Evolutionary conservation across 306 rosid genomes (phyloP).

Genomic region (Calophaca sinica): DNA sequence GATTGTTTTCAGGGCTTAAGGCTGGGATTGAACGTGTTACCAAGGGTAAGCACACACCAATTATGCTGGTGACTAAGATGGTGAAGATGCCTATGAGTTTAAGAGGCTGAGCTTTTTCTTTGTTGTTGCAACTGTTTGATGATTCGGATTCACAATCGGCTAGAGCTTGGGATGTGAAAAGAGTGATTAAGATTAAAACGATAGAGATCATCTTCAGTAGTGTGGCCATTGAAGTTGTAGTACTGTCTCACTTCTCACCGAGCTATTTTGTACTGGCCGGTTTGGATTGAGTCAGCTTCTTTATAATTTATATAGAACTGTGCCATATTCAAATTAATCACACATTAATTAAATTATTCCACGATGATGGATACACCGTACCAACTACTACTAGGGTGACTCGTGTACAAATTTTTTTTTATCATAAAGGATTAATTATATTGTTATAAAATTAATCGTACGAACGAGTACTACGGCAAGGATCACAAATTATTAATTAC

Average conservation of each 20-base stretch:
- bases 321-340: background rate
- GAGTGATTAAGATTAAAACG: conserved; percentile 43
- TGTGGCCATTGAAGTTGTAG: conserved; percentile 7
- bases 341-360: background rate
- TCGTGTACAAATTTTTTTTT: background rate
- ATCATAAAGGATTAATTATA: background rate
- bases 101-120: conserved; percentile 55
- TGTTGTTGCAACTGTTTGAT: conserved; percentile 54
- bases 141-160: conserved; percentile 48
- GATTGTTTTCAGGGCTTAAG: conserved; percentile 63
- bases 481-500: background rate
- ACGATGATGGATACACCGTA: background rate
- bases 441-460: conserved; percentile 1
- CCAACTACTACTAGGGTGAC: background rate
- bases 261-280: background rate
- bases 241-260: background rate
- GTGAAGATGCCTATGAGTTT: conserved; percentile 68
- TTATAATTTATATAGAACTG: background rate
- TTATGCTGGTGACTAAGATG: conserved; percentile 64
- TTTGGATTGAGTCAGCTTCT: conserved; percentile 14
- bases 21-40: conserved; percentile 57
- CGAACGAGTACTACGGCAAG: conserved; percentile 28
- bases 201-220: conserved; percentile 35
- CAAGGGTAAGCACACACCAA: conserved; percentile 64
- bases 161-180: conserved; percentile 35